Base-by-base conservation (phyloP, 257 asterid genomes). In the Gardenia jasminoides region DNA sequence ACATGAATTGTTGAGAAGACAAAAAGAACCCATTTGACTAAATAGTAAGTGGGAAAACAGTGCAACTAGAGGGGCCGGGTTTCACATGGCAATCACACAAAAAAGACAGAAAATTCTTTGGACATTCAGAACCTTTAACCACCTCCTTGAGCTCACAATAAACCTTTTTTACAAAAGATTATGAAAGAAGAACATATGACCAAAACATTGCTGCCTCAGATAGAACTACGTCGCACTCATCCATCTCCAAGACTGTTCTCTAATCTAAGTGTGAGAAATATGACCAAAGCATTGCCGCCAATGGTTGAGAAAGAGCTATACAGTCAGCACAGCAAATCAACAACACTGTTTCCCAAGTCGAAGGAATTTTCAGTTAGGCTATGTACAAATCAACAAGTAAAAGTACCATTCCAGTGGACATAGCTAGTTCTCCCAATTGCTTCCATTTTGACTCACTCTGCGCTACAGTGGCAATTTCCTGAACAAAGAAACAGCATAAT, bases 361-460 rank as follows among this genome's bases (percentile, higher is more conserved):
- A 7, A 46, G 72, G 7, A 16, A 66, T 33, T 17, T 30, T 48
- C 68, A 39, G 36, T n/a, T 31, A 19, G 33, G 67, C 24, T 15
- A 22, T 43, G 28, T 47, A 59, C 7, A 33, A 19, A 69, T 16
- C 59, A 76, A 64, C 73, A 82, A 67, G 64, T 72, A 82, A 81
- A 39, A 67, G 78, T 90, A 94, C 99, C 98, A 83, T 90, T 83
- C 99, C 99, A 59, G 91, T 75, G 84, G 99, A 94, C 95, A 94
- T 86, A 54, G 99, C 99, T 78, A 94, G 89, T 84, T 90, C 99
- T 70, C 99, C 99, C 97, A 94, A 85, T 81, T 94, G 99, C 89
- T 91, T 94, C 99, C 99, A 94, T 80, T 94, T 94, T 67, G 92
- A 85, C 85, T 94, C 98, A 24, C 93, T 94, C 78, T 89, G 91